Evolutionary conservation across 257 asterid species (phyloP), one percentile per base, ranked within the genome.

Genomic region (Scutellaria baicalensis): DNA sequence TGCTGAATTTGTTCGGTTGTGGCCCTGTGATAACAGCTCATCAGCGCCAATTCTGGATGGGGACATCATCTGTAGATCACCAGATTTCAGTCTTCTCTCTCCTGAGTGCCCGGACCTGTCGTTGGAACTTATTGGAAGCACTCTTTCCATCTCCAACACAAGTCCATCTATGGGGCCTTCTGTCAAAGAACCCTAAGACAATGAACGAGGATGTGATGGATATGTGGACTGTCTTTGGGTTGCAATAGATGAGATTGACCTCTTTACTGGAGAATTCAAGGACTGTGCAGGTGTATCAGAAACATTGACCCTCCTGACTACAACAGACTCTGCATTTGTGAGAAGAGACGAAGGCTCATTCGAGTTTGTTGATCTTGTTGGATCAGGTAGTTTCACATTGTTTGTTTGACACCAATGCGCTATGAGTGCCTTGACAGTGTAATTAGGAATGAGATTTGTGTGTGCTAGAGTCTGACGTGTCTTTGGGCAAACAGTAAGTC

Each of bases 401-500:
- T n/a, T n/a, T n/a, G n/a, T n/a, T n/a, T n/a, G n/a, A n/a, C n/a
- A n/a, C n/a, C n/a, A n/a, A n/a, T n/a, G n/a, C n/a, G n/a, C n/a
- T n/a, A n/a, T n/a, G n/a, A n/a, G n/a, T n/a, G n/a, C n/a, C n/a
- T n/a, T n/a, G n/a, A n/a, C n/a, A n/a, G n/a, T n/a, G n/a, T n/a
- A n/a, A n/a, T n/a, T n/a, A n/a, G n/a, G n/a, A n/a, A n/a, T n/a
- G n/a, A n/a, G n/a, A n/a, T n/a, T n/a, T n/a, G n/a, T n/a, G n/a
- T n/a, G n/a, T n/a, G 82, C 85, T 44, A 89, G 83, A 45, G 86
- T 66, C 78, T 89, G 96, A 21, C 88, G 81, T 14, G 96, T 85
- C 86, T 86, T 87, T 16, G 96, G 94, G 81, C 96, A 89, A 58
- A 89, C 88, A 56, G 83, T 82, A 44, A 89, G 84, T n/a, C 94